phyloP scores from a whole-genome alignment of 2,329 filamentous ascomycete species.

The Rhynchosporium secalis region DNA sequence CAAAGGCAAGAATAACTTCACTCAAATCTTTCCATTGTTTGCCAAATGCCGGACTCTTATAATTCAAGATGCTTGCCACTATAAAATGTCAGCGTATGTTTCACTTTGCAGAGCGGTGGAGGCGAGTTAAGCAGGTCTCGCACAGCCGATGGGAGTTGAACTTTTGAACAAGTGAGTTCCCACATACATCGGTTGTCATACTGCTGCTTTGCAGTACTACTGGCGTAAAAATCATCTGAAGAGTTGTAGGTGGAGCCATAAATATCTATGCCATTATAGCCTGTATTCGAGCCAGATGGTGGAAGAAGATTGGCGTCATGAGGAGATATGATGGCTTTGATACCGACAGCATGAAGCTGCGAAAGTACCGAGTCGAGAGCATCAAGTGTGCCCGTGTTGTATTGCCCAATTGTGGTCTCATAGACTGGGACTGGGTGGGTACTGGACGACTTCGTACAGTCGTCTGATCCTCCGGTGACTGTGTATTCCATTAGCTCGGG shows the following conservation, averaged over 20 bases:
- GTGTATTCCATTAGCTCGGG: neutral
- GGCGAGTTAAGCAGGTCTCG: no score
- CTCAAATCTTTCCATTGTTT: constrained; percentile 7
- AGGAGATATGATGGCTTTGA: neutral
- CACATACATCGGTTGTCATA: neutral
- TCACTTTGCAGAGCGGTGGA: neutral
- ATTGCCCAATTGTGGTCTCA: neutral
- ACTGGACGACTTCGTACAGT: neutral
- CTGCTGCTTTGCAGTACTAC: neutral
- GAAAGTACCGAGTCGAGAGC: neutral
- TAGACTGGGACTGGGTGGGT: neutral
- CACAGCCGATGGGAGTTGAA: neutral
- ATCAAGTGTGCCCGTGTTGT: neutral
- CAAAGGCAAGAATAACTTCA: constrained; percentile 24
- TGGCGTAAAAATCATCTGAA: neutral
- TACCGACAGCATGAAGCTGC: neutral
- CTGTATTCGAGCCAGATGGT: neutral
- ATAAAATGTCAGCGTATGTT: neutral
- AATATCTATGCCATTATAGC: neutral
- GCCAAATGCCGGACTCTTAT: neutral
- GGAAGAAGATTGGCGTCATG: neutral
- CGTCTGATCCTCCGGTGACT: neutral
- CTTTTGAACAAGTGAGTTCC: neutral
- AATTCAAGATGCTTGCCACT: neutral
- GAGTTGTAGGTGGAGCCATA: neutral